Evolutionary conservation across 768 basidiomycete genomes (phyloP).

Genomic region (Mycena haematopus): DNA sequence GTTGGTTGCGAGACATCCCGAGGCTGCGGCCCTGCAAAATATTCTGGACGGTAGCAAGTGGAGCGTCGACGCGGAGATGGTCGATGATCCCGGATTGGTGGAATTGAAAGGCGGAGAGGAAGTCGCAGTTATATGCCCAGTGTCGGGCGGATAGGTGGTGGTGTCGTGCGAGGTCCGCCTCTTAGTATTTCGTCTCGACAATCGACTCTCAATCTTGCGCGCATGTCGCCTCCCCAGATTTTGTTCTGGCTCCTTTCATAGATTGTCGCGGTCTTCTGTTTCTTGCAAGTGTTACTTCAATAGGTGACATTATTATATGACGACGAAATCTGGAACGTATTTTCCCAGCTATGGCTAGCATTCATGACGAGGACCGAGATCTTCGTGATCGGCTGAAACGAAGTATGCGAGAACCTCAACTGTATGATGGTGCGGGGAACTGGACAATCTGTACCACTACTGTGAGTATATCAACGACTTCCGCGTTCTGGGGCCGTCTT

Average conservation of each 20-base stretch:
- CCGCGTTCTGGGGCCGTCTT: constrained; percentile 52
- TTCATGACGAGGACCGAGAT: constrained; percentile 61
- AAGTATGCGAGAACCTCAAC: too few relatives aligned
- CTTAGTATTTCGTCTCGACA: constrained; percentile 7
- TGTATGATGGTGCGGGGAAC: too few relatives aligned
- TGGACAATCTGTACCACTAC: constrained; percentile 44
- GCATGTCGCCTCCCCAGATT: constrained; percentile 2
- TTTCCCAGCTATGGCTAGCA: too few relatives aligned
- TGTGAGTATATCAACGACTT: constrained; percentile 58
- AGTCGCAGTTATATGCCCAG: constrained; percentile 81
- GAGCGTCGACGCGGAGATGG: constrained; percentile 86
- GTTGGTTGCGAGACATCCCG: constrained; percentile 62
- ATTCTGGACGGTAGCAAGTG: constrained; percentile 70
- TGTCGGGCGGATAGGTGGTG: constrained; percentile 69
- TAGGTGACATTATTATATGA: neutral
- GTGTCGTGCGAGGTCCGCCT: neutral
- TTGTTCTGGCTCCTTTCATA: constrained; percentile 11
- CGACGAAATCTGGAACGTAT: neutral
- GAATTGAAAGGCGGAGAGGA: constrained; percentile 74
- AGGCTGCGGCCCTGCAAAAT: constrained; percentile 49
- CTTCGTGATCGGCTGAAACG: too few relatives aligned
- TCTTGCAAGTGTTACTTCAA: neutral
- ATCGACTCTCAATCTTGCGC: constrained; percentile 6
- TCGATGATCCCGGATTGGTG: constrained; percentile 58
- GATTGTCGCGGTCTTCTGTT: neutral